Conservation (phyloP, 2,329 filamentous ascomycete genomes). For the Myriosclerotinia curreyana region DNA sequence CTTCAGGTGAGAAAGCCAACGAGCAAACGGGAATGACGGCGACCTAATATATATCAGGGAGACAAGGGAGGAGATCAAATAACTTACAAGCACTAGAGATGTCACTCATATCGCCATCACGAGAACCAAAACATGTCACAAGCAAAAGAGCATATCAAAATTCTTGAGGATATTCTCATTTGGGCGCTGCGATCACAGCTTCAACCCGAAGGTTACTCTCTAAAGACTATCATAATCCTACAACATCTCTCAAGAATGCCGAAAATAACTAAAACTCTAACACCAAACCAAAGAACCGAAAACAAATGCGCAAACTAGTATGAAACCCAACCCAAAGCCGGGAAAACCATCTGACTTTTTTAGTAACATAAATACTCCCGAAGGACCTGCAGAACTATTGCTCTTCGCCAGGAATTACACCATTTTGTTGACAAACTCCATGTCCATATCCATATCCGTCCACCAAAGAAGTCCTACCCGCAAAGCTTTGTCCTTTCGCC, state of each 20-base stretch:
- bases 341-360: background rate
- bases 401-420: background rate
- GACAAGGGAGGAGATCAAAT: background rate
- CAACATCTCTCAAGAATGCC: background rate
- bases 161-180: background rate
- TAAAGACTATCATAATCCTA: background rate
- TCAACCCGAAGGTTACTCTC: background rate
- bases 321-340: background rate
- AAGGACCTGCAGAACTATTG: background rate
- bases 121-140: background rate
- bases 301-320: background rate
- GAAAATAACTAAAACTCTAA: background rate
- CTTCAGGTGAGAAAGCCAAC: too few relatives aligned
- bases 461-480: background rate
- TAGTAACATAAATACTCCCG: background rate
- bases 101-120: background rate
- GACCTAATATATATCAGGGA: background rate
- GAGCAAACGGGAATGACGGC: too few relatives aligned
- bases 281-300: background rate
- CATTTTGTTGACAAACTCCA: background rate
- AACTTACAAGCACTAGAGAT: background rate
- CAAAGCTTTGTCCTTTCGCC: background rate
- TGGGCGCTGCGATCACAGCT: background rate
- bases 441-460: background rate
- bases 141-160: background rate